Evolutionary conservation across 2,329 filamentous ascomycete species (phyloP), one percentile per base, ranked within the genome.

Genomic region (Akanthomyces lecanii): DNA sequence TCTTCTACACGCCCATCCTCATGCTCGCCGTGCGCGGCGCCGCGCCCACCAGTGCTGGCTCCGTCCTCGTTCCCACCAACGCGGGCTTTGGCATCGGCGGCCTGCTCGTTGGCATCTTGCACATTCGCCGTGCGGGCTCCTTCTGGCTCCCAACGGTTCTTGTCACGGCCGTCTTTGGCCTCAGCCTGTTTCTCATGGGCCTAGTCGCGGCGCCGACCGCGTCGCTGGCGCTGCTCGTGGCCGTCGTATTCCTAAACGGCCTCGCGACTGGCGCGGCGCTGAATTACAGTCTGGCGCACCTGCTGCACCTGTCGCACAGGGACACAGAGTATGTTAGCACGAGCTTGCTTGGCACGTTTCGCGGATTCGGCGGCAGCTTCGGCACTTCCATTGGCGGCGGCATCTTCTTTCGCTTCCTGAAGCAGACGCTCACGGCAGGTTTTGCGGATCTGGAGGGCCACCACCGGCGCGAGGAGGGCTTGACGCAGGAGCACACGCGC

Each of bases 1-100:
- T 96, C 8, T 95, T 92, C 78, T 96, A 92, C 75, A 84, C 88
- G 0, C 91, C 92, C 0, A 85, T 92, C 50, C 93, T 91, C 69
- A 89, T 90, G 40, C 85, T 95, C 63, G 89, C 90, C 4, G 88
- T 95, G 1, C 85, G 88, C 2, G 85, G 85, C 62, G 89, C 89
- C 77, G 76, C 82, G 0, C 88, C 90, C 0, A 88, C 89, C 1
- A 78, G 85, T 1, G 89, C 90, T 2, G 92, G 91, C 3, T 82
- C 89, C 4, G 88, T 94, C 42, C 82, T 96, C 7, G 85, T 96
- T 53, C 91, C 92, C 0, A 95, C 91, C 0, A 96, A 96, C 73
- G 72, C 85, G 6, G 92, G 91, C 1, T 96, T 96, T 69, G 91
- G 87, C 0, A 68, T 84, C 2, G 92, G 91, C 28, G 90, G 91